Conservation (phyloP, 2,329 filamentous ascomycete genomes). For the Teratosphaeria gauchensis region DNA sequence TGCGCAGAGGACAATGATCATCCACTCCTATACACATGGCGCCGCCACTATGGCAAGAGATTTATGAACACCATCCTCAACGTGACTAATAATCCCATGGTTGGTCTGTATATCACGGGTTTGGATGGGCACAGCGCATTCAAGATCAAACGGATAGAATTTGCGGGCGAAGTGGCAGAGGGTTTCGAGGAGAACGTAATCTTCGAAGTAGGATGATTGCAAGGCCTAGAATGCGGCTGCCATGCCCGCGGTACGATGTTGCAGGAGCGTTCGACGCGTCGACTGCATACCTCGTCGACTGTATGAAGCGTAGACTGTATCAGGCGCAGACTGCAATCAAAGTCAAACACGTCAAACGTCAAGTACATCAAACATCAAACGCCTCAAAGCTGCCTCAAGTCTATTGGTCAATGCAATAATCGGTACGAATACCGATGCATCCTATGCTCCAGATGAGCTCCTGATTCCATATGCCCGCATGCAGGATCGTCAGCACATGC, state of each 20-base stretch:
- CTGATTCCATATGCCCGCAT: too few relatives aligned
- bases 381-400: too few relatives aligned
- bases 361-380: too few relatives aligned
- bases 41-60: neutral
- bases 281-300: too few relatives aligned
- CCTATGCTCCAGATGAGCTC: too few relatives aligned
- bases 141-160: constrained; percentile 1
- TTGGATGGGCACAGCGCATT: constrained; percentile 2
- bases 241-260: neutral
- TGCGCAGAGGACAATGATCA: constrained; percentile 10
- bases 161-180: neutral
- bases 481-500: too few relatives aligned
- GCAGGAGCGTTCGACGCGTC: too few relatives aligned
- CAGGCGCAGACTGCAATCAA: too few relatives aligned
- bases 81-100: constrained; percentile 1
- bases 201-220: neutral
- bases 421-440: too few relatives aligned
- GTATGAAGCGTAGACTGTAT: too few relatives aligned
- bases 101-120: constrained; percentile 5
- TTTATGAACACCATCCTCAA: constrained; percentile 3
- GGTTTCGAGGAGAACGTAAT: neutral
- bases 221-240: neutral
- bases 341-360: too few relatives aligned
- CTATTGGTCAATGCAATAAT: too few relatives aligned
- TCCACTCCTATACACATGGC: constrained; percentile 7